Percentiles rank a stretch among this genome's conserved stretches.
Evolutionary conservation across 257 asterid species (phyloP).

Genomic region (Solanum chaucha): DNA sequence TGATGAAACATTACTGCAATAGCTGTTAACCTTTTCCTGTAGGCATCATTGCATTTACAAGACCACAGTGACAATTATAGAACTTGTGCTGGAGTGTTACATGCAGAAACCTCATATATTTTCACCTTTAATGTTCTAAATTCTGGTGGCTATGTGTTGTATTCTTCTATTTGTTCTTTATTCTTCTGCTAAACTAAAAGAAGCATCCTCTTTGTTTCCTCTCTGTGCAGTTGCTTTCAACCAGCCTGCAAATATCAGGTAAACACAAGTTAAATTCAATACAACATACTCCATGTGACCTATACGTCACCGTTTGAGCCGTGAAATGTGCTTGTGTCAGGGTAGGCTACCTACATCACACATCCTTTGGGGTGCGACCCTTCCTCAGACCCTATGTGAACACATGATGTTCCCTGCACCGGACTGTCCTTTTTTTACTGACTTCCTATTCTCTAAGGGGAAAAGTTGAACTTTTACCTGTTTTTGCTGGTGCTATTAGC

Average conservation of each 20-base stretch:
- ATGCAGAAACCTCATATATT: background rate
- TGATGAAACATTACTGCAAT: background rate
- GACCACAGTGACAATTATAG: background rate
- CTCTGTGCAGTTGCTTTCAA: background rate
- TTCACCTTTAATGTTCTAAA: background rate
- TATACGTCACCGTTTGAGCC: background rate
- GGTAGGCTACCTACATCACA: background rate
- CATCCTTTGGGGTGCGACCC: background rate
- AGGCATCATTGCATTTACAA: background rate
- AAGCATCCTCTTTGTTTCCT: conserved; percentile 1
- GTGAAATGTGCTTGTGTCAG: background rate
- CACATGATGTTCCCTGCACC: background rate
- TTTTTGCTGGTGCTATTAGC: background rate
- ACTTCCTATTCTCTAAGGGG: background rate
- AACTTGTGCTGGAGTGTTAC: background rate
- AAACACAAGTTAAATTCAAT: background rate
- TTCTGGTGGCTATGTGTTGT: background rate
- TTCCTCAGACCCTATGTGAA: background rate
- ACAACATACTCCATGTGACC: background rate
- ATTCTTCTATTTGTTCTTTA: background rate
- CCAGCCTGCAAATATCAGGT: conserved; percentile 2
- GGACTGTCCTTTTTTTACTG: background rate
- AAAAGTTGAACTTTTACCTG: background rate
- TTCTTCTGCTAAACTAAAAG: background rate
- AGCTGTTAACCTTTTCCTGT: background rate